phyloP scores from a whole-genome alignment of 1,139 yeast genomes.

The Hyphopichia khmerensis region DNA sequence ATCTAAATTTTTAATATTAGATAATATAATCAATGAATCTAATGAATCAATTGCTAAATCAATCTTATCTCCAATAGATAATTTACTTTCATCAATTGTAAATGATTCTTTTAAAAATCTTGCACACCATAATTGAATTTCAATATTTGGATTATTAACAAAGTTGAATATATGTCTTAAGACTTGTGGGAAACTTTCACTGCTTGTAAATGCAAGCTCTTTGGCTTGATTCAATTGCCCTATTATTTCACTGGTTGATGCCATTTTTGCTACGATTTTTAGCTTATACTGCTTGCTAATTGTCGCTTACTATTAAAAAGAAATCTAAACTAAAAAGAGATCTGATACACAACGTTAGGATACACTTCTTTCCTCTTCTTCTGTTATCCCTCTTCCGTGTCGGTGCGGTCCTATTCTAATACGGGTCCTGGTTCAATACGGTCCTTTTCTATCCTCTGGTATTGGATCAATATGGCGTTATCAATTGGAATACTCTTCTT shows the following conservation, averaged over 20 bases:
- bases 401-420: too few species aligned
- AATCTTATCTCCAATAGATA: slow-evolving; percentile 32
- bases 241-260: slow-evolving; percentile 17
- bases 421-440: too few species aligned
- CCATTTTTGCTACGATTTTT: slow-evolving; percentile 3
- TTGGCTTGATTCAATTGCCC: slow-evolving; percentile 53
- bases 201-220: slow-evolving; percentile 44
- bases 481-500: too few species aligned
- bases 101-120: slow-evolving; percentile 45
- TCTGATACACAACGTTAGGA: too few species aligned
- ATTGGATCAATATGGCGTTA: too few species aligned
- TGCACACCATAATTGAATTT: slow-evolving; percentile 48
- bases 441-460: too few species aligned
- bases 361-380: too few species aligned
- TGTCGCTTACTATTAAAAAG: too few species aligned
- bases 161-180: slow-evolving; percentile 52
- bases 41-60: slow-evolving; percentile 45
- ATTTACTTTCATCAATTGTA: slow-evolving; percentile 24
- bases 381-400: too few species aligned
- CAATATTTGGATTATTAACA: slow-evolving; percentile 28
- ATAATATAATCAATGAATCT: slow-evolving; percentile 29
- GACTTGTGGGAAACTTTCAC: slow-evolving; percentile 51
- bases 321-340: too few species aligned
- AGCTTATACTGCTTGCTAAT: too few species aligned
- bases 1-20: slow-evolving; percentile 27